phyloP scores from a whole-genome alignment of 2,329 filamentous ascomycete genomes.

The Fusarium sp. region DNA sequence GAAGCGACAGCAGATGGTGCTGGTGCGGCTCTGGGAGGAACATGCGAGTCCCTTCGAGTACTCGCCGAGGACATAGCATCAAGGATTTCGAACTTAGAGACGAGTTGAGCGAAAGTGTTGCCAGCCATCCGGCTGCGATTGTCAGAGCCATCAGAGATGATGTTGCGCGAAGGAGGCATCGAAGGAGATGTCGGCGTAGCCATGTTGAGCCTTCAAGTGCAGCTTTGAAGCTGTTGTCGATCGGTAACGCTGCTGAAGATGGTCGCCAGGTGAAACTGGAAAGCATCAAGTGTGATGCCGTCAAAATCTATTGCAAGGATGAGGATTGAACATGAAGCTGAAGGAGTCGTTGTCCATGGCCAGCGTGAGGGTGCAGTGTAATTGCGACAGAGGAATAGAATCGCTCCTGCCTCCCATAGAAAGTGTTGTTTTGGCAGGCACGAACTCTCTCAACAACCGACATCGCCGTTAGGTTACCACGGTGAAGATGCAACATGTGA shows the following conservation, averaged over 20 bases:
- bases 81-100: constrained; percentile 52
- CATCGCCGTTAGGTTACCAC: not conserved
- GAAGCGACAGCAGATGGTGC: not conserved
- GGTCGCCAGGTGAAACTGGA: not conserved
- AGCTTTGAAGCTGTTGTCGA: not conserved
- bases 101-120: constrained; percentile 46
- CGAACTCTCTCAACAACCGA: not conserved
- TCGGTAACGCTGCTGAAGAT: constrained; percentile 3
- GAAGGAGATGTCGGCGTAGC: constrained; percentile 12
- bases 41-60: not conserved
- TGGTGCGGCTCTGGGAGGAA: not conserved
- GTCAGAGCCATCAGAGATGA: constrained; percentile 10
- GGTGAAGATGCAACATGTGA: not conserved
- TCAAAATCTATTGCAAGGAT: constrained; percentile 35
- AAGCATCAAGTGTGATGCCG: constrained; percentile 16
- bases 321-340: constrained; percentile 9
- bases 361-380: not conserved
- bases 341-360: not conserved
- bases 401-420: not conserved
- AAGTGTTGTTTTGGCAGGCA: not conserved
- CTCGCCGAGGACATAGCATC: constrained; percentile 32
- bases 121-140: constrained; percentile 9
- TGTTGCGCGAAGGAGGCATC: constrained; percentile 16
- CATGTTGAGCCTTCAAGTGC: constrained; percentile 26
- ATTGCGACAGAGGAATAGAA: not conserved